Percentiles rank a stretch among this genome's conserved stretches.
Conservation (phyloP, 192 early-diverging fungal genomes). For the Coemansia interrupta region DNA sequence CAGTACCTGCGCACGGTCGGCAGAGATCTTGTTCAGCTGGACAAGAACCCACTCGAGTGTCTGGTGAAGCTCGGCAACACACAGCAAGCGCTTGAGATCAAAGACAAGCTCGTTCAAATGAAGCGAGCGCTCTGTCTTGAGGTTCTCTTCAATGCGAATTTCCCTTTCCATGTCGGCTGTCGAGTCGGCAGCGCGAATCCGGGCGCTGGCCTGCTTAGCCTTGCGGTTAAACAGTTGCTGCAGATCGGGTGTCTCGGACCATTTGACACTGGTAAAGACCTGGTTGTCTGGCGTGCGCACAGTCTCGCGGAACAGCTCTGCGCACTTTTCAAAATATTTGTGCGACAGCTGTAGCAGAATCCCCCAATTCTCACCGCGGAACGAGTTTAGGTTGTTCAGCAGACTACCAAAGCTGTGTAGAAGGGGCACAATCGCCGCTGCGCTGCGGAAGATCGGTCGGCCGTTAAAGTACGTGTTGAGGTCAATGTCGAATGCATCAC, state of each 20-base stretch:
- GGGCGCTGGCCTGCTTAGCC: constrained; percentile 32
- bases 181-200: background rate
- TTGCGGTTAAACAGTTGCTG: constrained; percentile 55
- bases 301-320: constrained; percentile 49
- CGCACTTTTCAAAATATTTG: constrained; percentile 42
- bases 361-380: constrained; percentile 46
- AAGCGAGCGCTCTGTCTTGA: constrained; percentile 78
- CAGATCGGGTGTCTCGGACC: constrained; percentile 63
- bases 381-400: constrained; percentile 38
- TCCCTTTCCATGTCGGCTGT: constrained; percentile 56
- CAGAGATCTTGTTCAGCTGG: constrained; percentile 30
- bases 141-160: constrained; percentile 67
- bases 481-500: constrained; percentile 44
- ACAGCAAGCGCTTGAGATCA: constrained; percentile 71
- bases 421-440: constrained; percentile 42
- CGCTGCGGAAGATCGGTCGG: constrained; percentile 49
- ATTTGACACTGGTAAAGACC: constrained; percentile 52
- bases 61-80: constrained; percentile 74
- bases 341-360: constrained; percentile 44
- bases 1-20: constrained; percentile 27
- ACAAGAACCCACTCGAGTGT: constrained; percentile 65
- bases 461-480: constrained; percentile 38
- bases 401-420: constrained; percentile 39
- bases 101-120: constrained; percentile 79
- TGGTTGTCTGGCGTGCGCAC: constrained; percentile 42